Evolutionary conservation across 345 rosid genomes (phyloP), one percentile per base, ranked within the genome.

Genomic region (Salix arbutifolia): DNA sequence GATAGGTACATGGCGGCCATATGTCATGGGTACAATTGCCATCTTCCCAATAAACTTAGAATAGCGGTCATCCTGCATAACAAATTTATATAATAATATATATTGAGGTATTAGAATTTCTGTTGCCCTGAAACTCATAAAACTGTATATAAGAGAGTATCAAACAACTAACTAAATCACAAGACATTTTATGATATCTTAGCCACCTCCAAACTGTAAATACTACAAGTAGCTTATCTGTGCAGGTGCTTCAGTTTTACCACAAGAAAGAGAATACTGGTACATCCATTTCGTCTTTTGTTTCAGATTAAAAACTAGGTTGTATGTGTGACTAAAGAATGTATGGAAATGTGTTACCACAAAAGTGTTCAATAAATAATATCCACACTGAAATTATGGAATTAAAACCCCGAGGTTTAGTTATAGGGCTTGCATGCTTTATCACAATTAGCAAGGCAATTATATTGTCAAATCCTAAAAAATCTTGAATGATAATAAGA

Each of bases 21-120:
- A 95, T 72, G 99, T 95, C 99, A 95, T 88, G 72, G 99, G 99
- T 74, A 95, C 99, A 82, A 95, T 93, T 52, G 93, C 99, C 90
- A 88, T 88, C 86, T 76, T 78, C 61, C 99, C 99, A 74, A 95
- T 86, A 73, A 89, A 95, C 85, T 91, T 90, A 12, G 94, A 77
- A 75, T 93, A 95, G 37, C 97, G 93, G 18, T 91, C 94, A 81
- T 95, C 99, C 99, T 95, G 91, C 80, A 79, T 26, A 76, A 28
- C 40, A 69, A 11, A 10, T 11, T 3, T 46, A 14, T 12, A 65
- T 10, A 73, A 79, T 28, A 44, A 70, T 66, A 66, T 67, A 65
- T 48, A 64, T 37, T 18, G 19, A 25, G 60, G 21, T 64, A 8
- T 30, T 16, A 75, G 61, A 81, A 66, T 62, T 69, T 46, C 4